Evolutionary conservation across 768 basidiomycete species (phyloP).

Genomic region (Suillus luteus): DNA sequence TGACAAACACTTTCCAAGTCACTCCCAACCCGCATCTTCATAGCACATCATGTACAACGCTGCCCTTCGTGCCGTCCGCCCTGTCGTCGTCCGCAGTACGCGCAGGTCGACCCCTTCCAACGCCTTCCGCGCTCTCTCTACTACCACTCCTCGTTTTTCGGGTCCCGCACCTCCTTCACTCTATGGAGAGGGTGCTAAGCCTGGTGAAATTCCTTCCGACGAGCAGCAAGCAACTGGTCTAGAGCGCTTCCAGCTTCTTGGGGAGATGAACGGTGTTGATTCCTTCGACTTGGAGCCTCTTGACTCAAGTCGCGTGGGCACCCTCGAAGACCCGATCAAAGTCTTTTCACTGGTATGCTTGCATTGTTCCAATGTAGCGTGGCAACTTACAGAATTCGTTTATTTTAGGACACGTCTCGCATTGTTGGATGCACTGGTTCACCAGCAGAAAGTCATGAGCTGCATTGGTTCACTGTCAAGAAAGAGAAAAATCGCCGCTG

Average conservation of each 20-base stretch:
- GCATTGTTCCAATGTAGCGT: not conserved
- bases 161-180: constrained; percentile 64
- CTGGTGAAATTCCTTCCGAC: constrained; percentile 80
- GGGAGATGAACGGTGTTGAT: constrained; percentile 83
- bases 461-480: constrained; percentile 77
- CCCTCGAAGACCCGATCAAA: constrained; percentile 81
- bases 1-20: constrained; percentile 28
- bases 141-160: constrained; percentile 55
- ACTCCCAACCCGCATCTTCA: constrained; percentile 17
- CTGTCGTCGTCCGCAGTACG: constrained; percentile 23
- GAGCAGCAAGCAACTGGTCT: constrained; percentile 93
- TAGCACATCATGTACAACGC: constrained; percentile 28
- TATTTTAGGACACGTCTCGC: constrained; percentile 69
- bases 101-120: constrained; percentile 24
- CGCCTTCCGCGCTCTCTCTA: constrained; percentile 59
- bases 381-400: constrained; percentile 7
- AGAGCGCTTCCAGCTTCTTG: constrained; percentile 91
- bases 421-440: constrained; percentile 93
- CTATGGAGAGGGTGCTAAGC: constrained; percentile 70
- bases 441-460: constrained; percentile 94
- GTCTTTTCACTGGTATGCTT: constrained; percentile 83
- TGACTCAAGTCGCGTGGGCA: constrained; percentile 84
- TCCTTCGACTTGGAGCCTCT: constrained; percentile 89
- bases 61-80: constrained; percentile 30
- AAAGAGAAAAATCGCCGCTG: constrained; percentile 77